Percentiles rank a stretch among this genome's conserved stretches.
These are phyloP conservation scores for Drechslerella stenobrocha DNA, from an alignment of 2,329 filamentous ascomycete genomes.

Conservation along the genomic window DNA sequence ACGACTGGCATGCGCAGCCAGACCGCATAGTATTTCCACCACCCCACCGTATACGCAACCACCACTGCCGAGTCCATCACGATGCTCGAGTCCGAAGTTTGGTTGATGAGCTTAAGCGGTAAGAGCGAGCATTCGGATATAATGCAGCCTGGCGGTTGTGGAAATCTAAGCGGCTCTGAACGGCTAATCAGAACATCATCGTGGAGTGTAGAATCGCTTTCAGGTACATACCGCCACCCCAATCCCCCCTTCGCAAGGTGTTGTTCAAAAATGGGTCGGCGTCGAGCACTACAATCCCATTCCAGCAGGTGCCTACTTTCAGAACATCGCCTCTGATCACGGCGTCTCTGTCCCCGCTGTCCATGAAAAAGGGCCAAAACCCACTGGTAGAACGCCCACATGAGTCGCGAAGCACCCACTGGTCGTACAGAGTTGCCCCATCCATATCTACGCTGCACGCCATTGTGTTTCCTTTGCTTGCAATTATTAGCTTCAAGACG, in stretches of 20 bases:
- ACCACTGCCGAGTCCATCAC: slow-evolving; percentile 34
- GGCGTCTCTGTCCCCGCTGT: slow-evolving; percentile 11
- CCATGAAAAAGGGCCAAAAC: slow-evolving; percentile 41
- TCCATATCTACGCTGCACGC: slow-evolving; percentile 40
- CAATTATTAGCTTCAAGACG: slow-evolving; percentile 27
- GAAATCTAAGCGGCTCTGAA: slow-evolving; percentile 36
- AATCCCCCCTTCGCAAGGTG: slow-evolving; percentile 13
- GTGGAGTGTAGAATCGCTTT: not conserved
- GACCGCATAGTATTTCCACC: slow-evolving; percentile 43
- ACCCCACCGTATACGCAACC: slow-evolving; percentile 30
- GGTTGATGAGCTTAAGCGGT: slow-evolving; percentile 35
- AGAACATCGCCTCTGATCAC: slow-evolving; percentile 19
- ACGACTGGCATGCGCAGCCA: slow-evolving; percentile 34
- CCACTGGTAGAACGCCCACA: slow-evolving; percentile 28
- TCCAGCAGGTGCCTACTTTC: slow-evolving; percentile 46
- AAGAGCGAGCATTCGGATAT: slow-evolving; percentile 34
- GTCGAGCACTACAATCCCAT: slow-evolving; percentile 37
- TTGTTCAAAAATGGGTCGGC: slow-evolving; percentile 34
- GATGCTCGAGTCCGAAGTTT: slow-evolving; percentile 14
- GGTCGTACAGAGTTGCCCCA: slow-evolving; percentile 34
- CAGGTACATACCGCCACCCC: slow-evolving; percentile 8
- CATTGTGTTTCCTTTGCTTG: slow-evolving; percentile 27
- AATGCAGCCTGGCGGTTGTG: slow-evolving; percentile 27
- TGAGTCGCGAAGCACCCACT: slow-evolving; percentile 36
- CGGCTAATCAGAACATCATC: not conserved